Conservation (phyloP, 2,329 filamentous ascomycete genomes). For the Colletotrichum costaricense region DNA sequence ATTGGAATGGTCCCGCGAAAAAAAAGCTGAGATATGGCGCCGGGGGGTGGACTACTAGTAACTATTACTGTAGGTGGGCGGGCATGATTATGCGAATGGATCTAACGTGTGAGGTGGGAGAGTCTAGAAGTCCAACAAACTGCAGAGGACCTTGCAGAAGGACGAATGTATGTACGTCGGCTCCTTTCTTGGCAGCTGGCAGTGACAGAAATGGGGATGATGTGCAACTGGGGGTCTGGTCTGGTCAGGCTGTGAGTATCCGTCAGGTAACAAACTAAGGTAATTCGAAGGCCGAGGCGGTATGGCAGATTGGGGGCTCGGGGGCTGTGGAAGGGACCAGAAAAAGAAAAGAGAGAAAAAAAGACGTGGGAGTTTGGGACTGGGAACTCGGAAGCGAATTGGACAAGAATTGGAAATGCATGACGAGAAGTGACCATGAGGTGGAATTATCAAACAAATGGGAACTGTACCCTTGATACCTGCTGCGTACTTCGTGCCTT, state of each 20-base stretch:
- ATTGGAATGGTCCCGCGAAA: conserved; percentile 6
- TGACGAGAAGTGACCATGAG: no score
- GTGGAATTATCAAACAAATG: background rate
- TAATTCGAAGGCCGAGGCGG: background rate
- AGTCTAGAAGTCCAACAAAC: background rate
- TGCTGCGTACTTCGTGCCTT: background rate
- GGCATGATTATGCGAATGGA: background rate
- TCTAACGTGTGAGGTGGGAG: background rate
- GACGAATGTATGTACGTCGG: background rate
- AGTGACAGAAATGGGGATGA: background rate
- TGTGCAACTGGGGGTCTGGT: no score
- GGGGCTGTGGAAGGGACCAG: background rate
- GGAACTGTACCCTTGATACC: background rate
- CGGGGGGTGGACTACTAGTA: background rate
- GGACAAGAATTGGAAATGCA: background rate
- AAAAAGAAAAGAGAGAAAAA: background rate
- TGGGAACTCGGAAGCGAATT: background rate
- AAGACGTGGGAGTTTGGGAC: no score
- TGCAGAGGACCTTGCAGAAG: background rate
- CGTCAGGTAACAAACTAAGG: no score
- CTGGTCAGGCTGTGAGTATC: no score
- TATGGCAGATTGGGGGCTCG: background rate
- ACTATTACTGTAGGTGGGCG: background rate
- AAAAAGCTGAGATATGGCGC: background rate
- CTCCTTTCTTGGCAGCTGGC: background rate